Evolutionary conservation across 1,284 basidiomycete species (phyloP).

Genomic region (Afroboletus lepidellus): DNA sequence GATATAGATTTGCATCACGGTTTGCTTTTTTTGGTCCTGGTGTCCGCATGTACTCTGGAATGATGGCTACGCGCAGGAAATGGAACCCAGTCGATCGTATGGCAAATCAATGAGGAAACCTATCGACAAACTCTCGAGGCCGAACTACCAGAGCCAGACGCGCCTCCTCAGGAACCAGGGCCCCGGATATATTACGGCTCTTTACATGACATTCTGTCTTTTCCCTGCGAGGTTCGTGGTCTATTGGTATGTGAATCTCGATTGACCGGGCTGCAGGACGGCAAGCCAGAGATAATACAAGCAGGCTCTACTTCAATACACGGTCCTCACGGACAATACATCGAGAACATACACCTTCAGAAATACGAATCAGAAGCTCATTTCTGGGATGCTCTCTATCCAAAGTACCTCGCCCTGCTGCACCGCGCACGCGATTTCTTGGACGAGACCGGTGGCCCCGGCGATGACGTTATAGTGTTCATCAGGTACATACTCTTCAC

Average conservation of each 20-base stretch:
- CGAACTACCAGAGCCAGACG: constrained; percentile 47
- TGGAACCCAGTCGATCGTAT: constrained; percentile 72
- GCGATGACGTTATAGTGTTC: constrained; percentile 78
- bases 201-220: constrained; percentile 81
- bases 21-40: constrained; percentile 26
- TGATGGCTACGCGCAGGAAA: constrained; percentile 57
- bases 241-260: background rate
- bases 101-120: constrained; percentile 87
- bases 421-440: constrained; percentile 74
- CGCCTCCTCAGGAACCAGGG: constrained; percentile 6
- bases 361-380: constrained; percentile 71
- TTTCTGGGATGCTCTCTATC: constrained; percentile 78
- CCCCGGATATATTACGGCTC: constrained; percentile 24
- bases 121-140: constrained; percentile 64
- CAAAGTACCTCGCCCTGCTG: constrained; percentile 61
- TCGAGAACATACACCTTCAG: constrained; percentile 89
- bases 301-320: constrained; percentile 83
- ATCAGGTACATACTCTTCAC: constrained; percentile 64
- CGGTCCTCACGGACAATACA: constrained; percentile 85
- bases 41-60: background rate
- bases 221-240: constrained; percentile 79
- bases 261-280: constrained; percentile 54
- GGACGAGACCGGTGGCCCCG: constrained; percentile 58
- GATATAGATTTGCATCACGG: constrained; percentile 96
- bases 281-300: constrained; percentile 74